Percentiles rank a stretch among this genome's conserved stretches.
phyloP scores from a whole-genome alignment of 352 stramenopile species.

The Phytophthora pini region DNA sequence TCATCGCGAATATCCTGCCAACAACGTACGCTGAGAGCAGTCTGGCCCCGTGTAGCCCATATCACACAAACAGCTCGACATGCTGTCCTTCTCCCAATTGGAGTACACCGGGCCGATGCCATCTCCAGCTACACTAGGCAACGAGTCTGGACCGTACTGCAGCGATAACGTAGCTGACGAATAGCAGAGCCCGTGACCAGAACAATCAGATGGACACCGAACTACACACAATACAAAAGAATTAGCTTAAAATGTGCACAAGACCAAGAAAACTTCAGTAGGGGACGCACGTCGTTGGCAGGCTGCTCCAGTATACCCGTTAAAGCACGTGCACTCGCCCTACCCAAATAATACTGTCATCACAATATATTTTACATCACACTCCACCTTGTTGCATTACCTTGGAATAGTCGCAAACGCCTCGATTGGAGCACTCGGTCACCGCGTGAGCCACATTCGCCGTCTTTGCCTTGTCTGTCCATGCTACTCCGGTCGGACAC shows the following conservation, averaged over 20 bases:
- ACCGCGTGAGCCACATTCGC: conserved; percentile 59
- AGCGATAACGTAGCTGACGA: conserved; percentile 56
- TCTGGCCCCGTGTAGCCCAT: conserved; percentile 83
- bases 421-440: conserved; percentile 70
- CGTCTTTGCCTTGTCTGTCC: conserved; percentile 80
- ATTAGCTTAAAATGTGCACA: too few relatives aligned
- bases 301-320: conserved; percentile 60
- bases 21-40: conserved; percentile 73
- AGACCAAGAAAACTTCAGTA: background rate
- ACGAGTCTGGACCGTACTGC: conserved; percentile 54
- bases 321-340: conserved; percentile 67
- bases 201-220: conserved; percentile 66
- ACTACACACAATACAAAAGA: conserved; percentile 33
- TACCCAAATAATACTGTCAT: conserved; percentile 12
- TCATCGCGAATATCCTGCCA: background rate
- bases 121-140: conserved; percentile 40
- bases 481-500: conserved; percentile 74
- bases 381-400: conserved; percentile 3
- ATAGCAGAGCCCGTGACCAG: conserved; percentile 68
- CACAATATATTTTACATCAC: background rate
- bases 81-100: conserved; percentile 88
- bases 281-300: conserved; percentile 59
- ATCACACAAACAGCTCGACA: conserved; percentile 85
- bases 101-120: conserved; percentile 66
- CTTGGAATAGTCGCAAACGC: conserved; percentile 68